Conservation (phyloP, 768 basidiomycete species). For the Tricholoma hemisulphureum region DNA sequence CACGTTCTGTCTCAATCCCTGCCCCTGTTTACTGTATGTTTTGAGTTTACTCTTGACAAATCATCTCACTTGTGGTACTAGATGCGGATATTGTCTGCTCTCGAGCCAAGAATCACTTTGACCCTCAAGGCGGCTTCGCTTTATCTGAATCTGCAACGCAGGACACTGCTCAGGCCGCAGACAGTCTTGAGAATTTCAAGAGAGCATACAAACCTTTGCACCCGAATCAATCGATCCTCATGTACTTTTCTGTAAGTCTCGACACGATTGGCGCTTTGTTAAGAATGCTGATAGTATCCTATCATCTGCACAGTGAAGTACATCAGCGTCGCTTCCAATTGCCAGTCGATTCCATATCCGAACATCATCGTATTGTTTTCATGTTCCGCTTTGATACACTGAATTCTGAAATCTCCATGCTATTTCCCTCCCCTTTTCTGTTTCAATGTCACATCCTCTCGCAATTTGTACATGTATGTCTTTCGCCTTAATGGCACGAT, state of each 20-base stretch:
- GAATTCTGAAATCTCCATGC: too few species aligned
- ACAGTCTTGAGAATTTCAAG: constrained; percentile 46
- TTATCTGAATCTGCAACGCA: constrained; percentile 39
- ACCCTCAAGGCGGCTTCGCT: constrained; percentile 48
- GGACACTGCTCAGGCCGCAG: constrained; percentile 32
- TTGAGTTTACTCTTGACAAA: neutral
- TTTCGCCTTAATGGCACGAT: too few species aligned
- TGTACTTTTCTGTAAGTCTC: constrained; percentile 41
- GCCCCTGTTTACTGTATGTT: constrained; percentile 79
- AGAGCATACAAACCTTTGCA: constrained; percentile 48
- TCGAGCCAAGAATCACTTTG: constrained; percentile 62
- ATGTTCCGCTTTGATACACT: too few species aligned
- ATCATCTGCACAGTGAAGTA: neutral
- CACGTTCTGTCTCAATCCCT: constrained; percentile 82
- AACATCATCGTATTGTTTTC: too few species aligned
- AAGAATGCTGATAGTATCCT: neutral
- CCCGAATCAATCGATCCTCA: constrained; percentile 29
- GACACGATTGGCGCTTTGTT: neutral
- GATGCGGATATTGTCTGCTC: constrained; percentile 78
- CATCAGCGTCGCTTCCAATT: too few species aligned
- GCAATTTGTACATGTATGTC: too few species aligned
- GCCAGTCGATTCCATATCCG: too few species aligned
- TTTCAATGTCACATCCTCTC: too few species aligned
- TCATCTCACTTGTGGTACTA: neutral
- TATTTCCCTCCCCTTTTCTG: too few species aligned